Base-by-base conservation (phyloP, 2,329 filamentous ascomycete species). In the Hysterium pulicare region DNA sequence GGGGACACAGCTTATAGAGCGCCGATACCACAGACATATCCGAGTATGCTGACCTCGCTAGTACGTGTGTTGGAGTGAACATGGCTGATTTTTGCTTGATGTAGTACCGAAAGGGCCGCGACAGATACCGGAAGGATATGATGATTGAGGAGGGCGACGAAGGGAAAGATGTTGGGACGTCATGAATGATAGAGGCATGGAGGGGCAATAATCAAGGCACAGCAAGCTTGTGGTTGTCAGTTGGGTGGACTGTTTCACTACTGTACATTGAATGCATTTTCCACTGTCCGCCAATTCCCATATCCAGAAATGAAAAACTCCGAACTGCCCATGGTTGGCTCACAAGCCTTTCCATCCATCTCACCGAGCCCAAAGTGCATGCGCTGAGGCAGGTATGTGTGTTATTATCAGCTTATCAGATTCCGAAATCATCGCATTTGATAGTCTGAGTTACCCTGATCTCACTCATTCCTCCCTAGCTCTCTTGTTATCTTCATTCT, bases 11-110 rank as follows among this genome's bases (percentile, higher is more conserved):
- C 44, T 83, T 57, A 79, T 85, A 50, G 73, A 80, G 50, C 79
- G 76, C 57, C 56, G 44, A 83, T 97, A 51, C 93, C 93, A 23
- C 72, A 90, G 68, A 94, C 90, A 65, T 98, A 97, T 76, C 93
- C 93, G 47, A 81, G 91, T 97, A 80, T 67, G 88, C 79, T 32
- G 38, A 35, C 16, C 26, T n/a, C n/a, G n/a, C n/a, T n/a, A n/a
- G n/a, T n/a, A n/a, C n/a, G n/a, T 33, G 21, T 15, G 5, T 11
- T 21, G 13, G n/a, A 7, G 13, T 17, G 35, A 23, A 33, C 9
- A 11, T 40, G 20, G 26, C 4, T 4, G 28, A n/a, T n/a, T n/a
- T n/a, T n/a, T n/a, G n/a, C n/a, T n/a, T n/a, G n/a, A n/a, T 31
- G 10, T 28, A 75, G 72, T 75, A 54, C 72, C 72, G 16, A 71